Conservation (phyloP, 2,329 filamentous ascomycete genomes). For the Botrytis cinerea region DNA sequence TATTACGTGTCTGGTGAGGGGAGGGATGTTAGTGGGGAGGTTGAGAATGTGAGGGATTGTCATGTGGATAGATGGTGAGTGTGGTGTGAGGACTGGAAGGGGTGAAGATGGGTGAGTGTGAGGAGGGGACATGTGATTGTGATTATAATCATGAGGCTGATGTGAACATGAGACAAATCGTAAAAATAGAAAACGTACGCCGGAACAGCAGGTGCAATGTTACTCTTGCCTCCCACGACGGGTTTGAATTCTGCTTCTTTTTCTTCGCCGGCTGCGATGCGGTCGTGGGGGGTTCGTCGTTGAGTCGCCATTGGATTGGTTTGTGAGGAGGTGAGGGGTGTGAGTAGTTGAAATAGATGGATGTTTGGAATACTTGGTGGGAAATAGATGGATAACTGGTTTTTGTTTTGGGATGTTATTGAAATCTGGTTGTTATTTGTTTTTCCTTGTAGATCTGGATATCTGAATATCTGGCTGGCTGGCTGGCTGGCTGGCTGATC, state of each 20-base stretch:
- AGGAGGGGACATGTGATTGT: background rate
- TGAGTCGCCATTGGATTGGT: conserved; percentile 64
- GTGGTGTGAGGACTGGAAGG: background rate
- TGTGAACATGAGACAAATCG: background rate
- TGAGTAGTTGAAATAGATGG: background rate
- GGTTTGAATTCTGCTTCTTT: conserved; percentile 53
- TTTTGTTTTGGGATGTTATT: background rate
- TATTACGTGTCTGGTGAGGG: conserved; percentile 70
- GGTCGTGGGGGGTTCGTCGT: conserved; percentile 56
- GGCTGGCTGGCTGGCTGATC: background rate
- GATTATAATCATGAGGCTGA: background rate
- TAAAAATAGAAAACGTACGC: conserved; percentile 50
- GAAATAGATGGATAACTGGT: background rate
- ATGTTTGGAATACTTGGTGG: conserved; percentile 5
- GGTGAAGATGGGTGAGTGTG: background rate
- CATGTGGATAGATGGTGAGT: background rate
- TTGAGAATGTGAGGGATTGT: background rate
- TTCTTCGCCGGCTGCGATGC: conserved; percentile 51
- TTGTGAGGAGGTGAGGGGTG: conserved; percentile 8
- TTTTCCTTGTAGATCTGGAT: background rate
- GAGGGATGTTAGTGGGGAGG: background rate
- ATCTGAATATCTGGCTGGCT: background rate
- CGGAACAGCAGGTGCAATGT: conserved; percentile 81
- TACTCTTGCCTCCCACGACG: conserved; percentile 58
- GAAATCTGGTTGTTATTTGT: background rate